Conservation (phyloP, 495 filamentous ascomycete genomes). For the Penicillium ochrochloron region DNA sequence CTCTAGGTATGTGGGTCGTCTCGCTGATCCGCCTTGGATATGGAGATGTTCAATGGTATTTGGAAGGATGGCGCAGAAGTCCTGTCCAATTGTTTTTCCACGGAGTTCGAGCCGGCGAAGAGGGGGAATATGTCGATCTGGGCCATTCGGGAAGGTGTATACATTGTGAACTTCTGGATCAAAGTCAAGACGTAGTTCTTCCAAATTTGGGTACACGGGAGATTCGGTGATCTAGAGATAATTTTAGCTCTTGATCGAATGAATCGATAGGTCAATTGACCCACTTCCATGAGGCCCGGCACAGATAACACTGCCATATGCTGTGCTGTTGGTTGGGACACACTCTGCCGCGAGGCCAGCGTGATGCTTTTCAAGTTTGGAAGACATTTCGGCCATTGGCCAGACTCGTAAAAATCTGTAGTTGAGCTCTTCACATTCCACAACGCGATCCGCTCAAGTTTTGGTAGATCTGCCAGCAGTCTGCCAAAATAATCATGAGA, state of each 20-base stretch:
- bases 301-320: slow-evolving; percentile 26
- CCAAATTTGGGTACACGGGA: slow-evolving; percentile 39
- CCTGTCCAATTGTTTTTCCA: slow-evolving; percentile 28
- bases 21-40: slow-evolving; percentile 33
- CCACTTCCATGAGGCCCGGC: slow-evolving; percentile 21
- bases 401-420: background rate
- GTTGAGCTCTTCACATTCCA: slow-evolving; percentile 29
- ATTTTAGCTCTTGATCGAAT: background rate
- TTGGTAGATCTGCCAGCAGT: slow-evolving; percentile 43
- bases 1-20: background rate
- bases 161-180: slow-evolving; percentile 29
- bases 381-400: slow-evolving; percentile 37
- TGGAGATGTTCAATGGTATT: slow-evolving; percentile 39
- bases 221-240: slow-evolving; percentile 12
- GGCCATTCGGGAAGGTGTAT: slow-evolving; percentile 13
- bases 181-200: slow-evolving; percentile 42
- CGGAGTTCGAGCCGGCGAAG: slow-evolving; percentile 41
- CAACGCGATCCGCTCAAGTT: slow-evolving; percentile 49
- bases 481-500: slow-evolving; percentile 39
- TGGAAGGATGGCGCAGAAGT: slow-evolving; percentile 32
- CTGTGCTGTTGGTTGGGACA: background rate
- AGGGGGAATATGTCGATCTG: slow-evolving; percentile 19
- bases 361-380: slow-evolving; percentile 44
- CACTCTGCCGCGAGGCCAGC: slow-evolving; percentile 25
- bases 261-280: background rate